Evolutionary conservation across 257 asterid genomes (phyloP).

Genomic region (Ehretia macrophylla): DNA sequence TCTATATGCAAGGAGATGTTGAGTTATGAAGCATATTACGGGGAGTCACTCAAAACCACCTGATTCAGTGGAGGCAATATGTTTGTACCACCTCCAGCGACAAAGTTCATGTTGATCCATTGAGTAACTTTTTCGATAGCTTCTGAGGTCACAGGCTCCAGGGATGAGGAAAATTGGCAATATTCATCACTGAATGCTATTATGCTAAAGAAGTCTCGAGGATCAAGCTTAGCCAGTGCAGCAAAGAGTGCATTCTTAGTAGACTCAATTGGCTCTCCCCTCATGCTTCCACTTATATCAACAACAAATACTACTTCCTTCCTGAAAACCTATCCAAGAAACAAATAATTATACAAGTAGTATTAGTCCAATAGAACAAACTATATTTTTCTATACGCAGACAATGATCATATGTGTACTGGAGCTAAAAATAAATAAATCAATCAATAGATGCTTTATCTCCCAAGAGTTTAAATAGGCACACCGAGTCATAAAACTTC

Average conservation of each 20-base stretch:
- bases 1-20: background rate
- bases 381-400: background rate
- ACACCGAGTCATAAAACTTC: no score
- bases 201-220: constrained; percentile 31
- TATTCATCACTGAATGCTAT: constrained; percentile 37
- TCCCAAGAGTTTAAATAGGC: no score
- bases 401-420: no score
- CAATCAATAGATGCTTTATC: no score
- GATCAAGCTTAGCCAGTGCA: constrained; percentile 35
- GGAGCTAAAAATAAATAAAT: no score
- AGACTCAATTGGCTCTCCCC: constrained; percentile 34
- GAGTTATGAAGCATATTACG: background rate
- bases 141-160: constrained; percentile 33
- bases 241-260: constrained; percentile 33
- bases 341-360: background rate
- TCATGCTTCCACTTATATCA: constrained; percentile 53
- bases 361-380: background rate
- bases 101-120: constrained; percentile 37
- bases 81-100: constrained; percentile 40
- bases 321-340: constrained; percentile 29
- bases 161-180: constrained; percentile 29
- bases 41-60: constrained; percentile 20
- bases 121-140: constrained; percentile 28
- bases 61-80: constrained; percentile 33
- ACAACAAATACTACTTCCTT: constrained; percentile 39